Base-by-base conservation (phyloP, 306 rosid genomes). In the Rosa rugosa region DNA sequence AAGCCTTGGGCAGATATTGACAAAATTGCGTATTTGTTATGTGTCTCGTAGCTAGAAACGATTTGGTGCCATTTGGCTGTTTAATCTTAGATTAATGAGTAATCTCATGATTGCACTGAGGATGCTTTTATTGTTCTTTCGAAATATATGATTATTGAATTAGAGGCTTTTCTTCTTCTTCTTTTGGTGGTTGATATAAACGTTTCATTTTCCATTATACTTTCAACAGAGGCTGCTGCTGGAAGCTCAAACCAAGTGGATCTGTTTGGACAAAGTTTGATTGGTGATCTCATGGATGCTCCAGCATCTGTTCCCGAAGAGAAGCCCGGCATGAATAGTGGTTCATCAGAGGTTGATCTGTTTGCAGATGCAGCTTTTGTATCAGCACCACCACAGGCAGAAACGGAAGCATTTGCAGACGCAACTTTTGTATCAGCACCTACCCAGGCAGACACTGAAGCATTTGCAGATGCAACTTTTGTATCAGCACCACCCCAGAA, bases 341-440 rank as follows among this genome's bases (percentile, higher is more conserved):
- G 86, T 80, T 82, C 83, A 67, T 40, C 98, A 5, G 96, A 89
- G 78, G 94, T 90, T 76, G 99, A 96, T 90, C 93, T 93, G 77
- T 96, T 96, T 90, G 98, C 98, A 57, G 97, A 94, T 85, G 96
- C 97, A 16, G 56, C 87, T 67, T 94, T 92, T 88, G 88, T 94
- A 71, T 87, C 98, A 71, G 97, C 94, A n/a, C 72, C 82, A 56
- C 83, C 96, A 66, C 86, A 80, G 46, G 64, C 69, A 78, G 96
- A 88, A 78, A 84, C 88, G 77, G 92, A 77, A 73, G 82, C 89
- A 63, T 75, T 75, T 75, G 92, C 94, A 72, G 99, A 93, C 81
- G 96, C 97, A 11, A 60, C 90, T 71, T 93, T 93, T 90, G 91
- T 96, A 75, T 87, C 99, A 71, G 97, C 92, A n/a, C 69, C 82